These are phyloP conservation scores for Teunomyces lycoperdinae DNA, from an alignment of 805 yeast genomes.

Conservation along the genomic window DNA sequence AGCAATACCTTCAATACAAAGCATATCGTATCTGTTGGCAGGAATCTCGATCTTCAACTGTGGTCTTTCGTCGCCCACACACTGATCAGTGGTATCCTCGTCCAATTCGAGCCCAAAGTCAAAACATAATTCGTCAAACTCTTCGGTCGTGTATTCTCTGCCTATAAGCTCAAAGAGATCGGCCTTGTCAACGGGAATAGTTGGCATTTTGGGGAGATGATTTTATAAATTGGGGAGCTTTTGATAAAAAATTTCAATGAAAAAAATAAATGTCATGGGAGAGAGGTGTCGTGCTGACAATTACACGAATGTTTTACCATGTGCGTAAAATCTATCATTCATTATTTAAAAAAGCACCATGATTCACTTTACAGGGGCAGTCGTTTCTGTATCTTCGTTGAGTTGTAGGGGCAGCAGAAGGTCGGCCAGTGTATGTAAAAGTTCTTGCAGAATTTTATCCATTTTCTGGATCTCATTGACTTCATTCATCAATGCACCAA, in stretches of 20 bases:
- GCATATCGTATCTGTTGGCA: slow-evolving; percentile 97
- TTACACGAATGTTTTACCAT: slow-evolving; percentile 2
- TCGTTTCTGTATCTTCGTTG: slow-evolving; percentile 22
- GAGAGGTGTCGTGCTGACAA: not conserved
- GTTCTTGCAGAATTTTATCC: slow-evolving; percentile 17
- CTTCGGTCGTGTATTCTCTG: slow-evolving; percentile 64
- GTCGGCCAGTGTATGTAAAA: slow-evolving; percentile 12
- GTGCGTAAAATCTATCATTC: not conserved
- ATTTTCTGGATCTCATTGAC: slow-evolving; percentile 43
- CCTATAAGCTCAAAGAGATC: slow-evolving; percentile 83
- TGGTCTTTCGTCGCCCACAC: slow-evolving; percentile 81
- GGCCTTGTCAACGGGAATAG: slow-evolving; percentile 90
- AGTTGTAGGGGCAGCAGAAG: slow-evolving; percentile 5
- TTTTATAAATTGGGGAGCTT: not conserved
- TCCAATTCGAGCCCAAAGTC: slow-evolving; percentile 97
- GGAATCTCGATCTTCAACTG: slow-evolving; percentile 95
- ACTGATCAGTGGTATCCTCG: slow-evolving; percentile 88
- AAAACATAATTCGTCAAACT: slow-evolving; percentile 95
- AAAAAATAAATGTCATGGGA: not conserved
- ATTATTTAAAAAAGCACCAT: not conserved
- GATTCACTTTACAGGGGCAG: not conserved
- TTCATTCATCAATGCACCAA: slow-evolving; percentile 42
- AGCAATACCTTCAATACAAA: slow-evolving; percentile 97
- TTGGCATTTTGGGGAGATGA: slow-evolving; percentile 67
- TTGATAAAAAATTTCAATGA: slow-evolving; percentile 4